phyloP scores from a whole-genome alignment of 257 asterid species.

The Solanum paucissectum region DNA sequence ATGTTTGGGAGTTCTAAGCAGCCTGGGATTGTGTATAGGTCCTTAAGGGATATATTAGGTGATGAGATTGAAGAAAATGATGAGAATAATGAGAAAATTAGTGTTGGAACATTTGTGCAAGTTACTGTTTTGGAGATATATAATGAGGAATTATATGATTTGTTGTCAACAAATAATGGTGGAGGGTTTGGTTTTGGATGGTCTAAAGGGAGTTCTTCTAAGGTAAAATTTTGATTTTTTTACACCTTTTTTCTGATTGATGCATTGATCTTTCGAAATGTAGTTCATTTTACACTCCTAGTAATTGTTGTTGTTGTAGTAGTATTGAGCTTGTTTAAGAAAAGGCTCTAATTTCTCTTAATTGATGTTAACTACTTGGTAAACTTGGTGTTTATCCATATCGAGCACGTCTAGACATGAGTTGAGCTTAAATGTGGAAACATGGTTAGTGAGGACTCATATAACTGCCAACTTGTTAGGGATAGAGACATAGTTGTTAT shows the following conservation, averaged over 20 bases:
- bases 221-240: not conserved
- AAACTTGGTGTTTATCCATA: not conserved
- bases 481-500: not conserved
- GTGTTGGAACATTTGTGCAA: slow-evolving; percentile 65
- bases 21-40: slow-evolving; percentile 77
- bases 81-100: not conserved
- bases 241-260: not conserved
- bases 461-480: not conserved
- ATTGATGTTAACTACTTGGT: not conserved
- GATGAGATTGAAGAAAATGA: slow-evolving; percentile 29
- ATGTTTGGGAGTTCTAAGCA: slow-evolving; percentile 77
- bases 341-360: not conserved
- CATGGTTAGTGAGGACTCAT: not conserved
- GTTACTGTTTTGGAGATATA: slow-evolving; percentile 88
- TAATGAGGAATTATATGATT: slow-evolving; percentile 87
- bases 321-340: not conserved
- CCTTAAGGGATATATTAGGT: slow-evolving; percentile 69
- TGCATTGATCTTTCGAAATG: not conserved
- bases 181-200: slow-evolving; percentile 78
- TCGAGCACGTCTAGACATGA: not conserved
- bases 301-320: not conserved
- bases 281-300: not conserved
- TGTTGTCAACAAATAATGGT: slow-evolving; percentile 40
- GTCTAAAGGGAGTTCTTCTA: slow-evolving; percentile 53
- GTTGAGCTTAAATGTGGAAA: not conserved